Conservation (phyloP, 805 yeast species). For the Isabelozyma rhagii region DNA sequence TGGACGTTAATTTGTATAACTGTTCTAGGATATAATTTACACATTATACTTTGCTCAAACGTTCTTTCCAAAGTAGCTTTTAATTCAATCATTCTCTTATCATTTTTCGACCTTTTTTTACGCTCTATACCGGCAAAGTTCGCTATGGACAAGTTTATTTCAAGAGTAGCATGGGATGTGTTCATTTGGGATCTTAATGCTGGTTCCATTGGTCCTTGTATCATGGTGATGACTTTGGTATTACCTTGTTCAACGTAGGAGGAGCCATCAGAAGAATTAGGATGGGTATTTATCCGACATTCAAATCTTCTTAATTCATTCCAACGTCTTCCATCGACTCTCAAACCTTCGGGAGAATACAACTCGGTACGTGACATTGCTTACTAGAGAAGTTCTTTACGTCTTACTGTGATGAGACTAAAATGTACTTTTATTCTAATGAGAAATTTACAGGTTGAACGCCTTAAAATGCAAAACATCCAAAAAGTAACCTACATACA, state of each 20-base stretch:
- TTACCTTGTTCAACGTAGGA: slow-evolving; percentile 90
- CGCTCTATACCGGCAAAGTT: slow-evolving; percentile 79
- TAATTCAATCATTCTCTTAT: slow-evolving; percentile 66
- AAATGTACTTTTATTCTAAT: background rate
- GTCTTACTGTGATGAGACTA: background rate
- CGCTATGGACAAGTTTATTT: slow-evolving; percentile 67
- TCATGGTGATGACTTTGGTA: slow-evolving; percentile 79
- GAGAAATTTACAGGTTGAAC: background rate
- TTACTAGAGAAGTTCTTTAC: slow-evolving; percentile 12
- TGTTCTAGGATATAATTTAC: slow-evolving; percentile 78
- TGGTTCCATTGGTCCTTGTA: slow-evolving; percentile 91
- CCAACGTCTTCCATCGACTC: slow-evolving; percentile 94
- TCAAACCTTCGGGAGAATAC: slow-evolving; percentile 91
- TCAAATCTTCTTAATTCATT: slow-evolving; percentile 83
- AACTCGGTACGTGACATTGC: slow-evolving; percentile 70
- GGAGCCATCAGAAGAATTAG: slow-evolving; percentile 86
- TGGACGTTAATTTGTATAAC: slow-evolving; percentile 71
- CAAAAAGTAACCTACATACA: background rate
- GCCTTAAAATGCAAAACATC: background rate
- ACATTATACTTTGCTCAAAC: slow-evolving; percentile 69
- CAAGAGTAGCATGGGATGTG: slow-evolving; percentile 53
- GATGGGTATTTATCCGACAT: slow-evolving; percentile 83
- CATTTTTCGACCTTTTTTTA: slow-evolving; percentile 64
- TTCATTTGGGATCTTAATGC: slow-evolving; percentile 48
- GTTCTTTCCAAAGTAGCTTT: slow-evolving; percentile 66